Percentiles rank a stretch among this genome's conserved stretches.
These are phyloP conservation scores for Polymyxa betae DNA, from an alignment of 208 protist species.

Conservation along the genomic window DNA sequence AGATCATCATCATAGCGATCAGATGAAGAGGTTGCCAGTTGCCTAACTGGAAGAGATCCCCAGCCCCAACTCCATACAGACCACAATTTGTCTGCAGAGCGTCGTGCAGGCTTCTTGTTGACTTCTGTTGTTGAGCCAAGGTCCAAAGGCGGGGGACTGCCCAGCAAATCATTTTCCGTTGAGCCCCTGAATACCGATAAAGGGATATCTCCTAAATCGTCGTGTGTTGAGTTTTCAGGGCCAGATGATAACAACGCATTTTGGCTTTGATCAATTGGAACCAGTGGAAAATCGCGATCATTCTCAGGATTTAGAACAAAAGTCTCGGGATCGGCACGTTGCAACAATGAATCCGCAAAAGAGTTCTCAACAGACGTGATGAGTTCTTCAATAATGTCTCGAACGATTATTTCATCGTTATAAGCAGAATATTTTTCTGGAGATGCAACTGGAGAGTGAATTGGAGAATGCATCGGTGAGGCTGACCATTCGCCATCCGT, in stretches of 20 bases:
- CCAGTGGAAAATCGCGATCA: too few species aligned
- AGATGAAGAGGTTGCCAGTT: not conserved
- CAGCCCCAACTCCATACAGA: slow-evolving; percentile 8
- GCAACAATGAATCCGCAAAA: too few species aligned
- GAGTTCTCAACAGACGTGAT: slow-evolving; percentile 17
- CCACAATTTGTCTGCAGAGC: not conserved
- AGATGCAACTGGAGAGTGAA: not conserved
- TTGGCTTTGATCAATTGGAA: too few species aligned
- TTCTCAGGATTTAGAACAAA: too few species aligned
- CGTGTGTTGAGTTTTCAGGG: too few species aligned
- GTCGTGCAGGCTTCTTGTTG: not conserved
- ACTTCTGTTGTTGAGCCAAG: not conserved
- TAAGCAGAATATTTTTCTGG: not conserved
- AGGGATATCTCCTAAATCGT: too few species aligned
- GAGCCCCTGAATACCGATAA: too few species aligned
- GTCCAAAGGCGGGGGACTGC: not conserved
- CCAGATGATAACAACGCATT: too few species aligned
- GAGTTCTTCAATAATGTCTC: not conserved
- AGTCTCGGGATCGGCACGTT: too few species aligned
- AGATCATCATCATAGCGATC: not conserved
- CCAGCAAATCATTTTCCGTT: too few species aligned
- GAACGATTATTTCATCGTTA: not conserved
- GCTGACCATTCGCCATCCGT: not conserved
- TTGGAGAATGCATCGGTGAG: not conserved
- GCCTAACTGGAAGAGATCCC: not conserved